These are phyloP conservation scores for Aspergillus egyptiacus DNA, from an alignment of 495 filamentous ascomycete genomes.

Conservation along the genomic window DNA sequence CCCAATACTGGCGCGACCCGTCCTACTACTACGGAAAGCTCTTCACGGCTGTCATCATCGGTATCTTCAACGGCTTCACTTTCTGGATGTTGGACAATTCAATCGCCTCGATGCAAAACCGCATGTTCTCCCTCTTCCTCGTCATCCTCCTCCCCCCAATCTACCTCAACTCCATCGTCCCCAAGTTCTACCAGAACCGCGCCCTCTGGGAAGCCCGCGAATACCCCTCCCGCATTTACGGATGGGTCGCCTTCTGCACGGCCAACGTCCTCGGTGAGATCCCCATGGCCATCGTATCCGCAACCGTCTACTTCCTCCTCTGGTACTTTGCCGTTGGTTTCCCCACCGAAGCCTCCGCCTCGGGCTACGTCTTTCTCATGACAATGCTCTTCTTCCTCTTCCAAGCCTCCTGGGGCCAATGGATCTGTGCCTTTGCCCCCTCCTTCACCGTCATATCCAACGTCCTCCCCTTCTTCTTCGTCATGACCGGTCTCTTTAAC, in stretches of 20 bases:
- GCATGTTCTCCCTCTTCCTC: constrained; percentile 72
- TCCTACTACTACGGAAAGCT: constrained; percentile 73
- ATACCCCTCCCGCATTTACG: constrained; percentile 70
- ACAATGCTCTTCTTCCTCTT: constrained; percentile 77
- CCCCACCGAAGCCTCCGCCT: constrained; percentile 52
- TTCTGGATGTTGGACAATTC: constrained; percentile 69
- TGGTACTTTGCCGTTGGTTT: constrained; percentile 81
- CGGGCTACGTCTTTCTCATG: constrained; percentile 84
- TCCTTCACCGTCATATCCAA: constrained; percentile 77
- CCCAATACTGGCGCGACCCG: constrained; percentile 63
- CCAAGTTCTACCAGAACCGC: constrained; percentile 76
- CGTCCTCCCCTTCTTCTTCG: constrained; percentile 72
- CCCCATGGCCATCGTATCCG: constrained; percentile 58
- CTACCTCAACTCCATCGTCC: constrained; percentile 69
- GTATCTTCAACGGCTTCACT: constrained; percentile 78
- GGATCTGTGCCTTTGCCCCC: constrained; percentile 77
- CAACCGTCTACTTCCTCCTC: constrained; percentile 62
- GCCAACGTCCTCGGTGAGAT: constrained; percentile 74
- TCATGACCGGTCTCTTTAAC: constrained; percentile 70
- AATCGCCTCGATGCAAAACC: constrained; percentile 67
- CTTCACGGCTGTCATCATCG: constrained; percentile 62
- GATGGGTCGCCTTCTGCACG: constrained; percentile 76
- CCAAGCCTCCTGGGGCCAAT: constrained; percentile 72
- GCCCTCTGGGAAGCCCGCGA: constrained; percentile 72
- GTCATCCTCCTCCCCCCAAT: constrained; percentile 70